A percentile compares a stretch with the other conserved stretches of the same genome.
Evolutionary conservation across 2,329 filamentous ascomycete genomes (phyloP).

Genomic region (Cladosporium sp.): DNA sequence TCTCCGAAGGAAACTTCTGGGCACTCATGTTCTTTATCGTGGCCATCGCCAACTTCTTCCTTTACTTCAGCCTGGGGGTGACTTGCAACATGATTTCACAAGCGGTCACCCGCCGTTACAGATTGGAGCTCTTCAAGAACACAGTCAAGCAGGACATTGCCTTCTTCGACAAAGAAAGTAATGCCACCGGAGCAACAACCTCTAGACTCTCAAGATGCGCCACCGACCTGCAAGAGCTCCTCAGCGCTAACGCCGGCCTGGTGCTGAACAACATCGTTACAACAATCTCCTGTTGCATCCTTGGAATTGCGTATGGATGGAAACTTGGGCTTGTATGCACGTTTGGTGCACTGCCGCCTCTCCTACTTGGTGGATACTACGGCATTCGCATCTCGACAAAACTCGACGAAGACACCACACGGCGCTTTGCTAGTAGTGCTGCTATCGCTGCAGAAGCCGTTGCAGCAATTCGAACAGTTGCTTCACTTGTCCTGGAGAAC

Average conservation of each 20-base stretch:
- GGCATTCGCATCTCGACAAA: slow-evolving; percentile 32
- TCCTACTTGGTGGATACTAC: slow-evolving; percentile 32
- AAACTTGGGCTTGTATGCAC: slow-evolving; percentile 30
- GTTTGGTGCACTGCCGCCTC: slow-evolving; percentile 30
- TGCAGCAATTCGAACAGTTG: slow-evolving; percentile 31
- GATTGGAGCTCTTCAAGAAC: slow-evolving; percentile 31
- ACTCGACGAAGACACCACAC: slow-evolving; percentile 26
- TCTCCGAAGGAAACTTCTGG: slow-evolving; percentile 46
- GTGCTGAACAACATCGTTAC: slow-evolving; percentile 32
- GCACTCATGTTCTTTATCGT: slow-evolving; percentile 54
- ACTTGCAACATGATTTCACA: slow-evolving; percentile 43
- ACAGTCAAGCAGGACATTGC: slow-evolving; percentile 28
- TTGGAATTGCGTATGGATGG: slow-evolving; percentile 34
- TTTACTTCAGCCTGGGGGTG: slow-evolving; percentile 45
- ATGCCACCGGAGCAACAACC: slow-evolving; percentile 46
- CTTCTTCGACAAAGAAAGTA: slow-evolving; percentile 41
- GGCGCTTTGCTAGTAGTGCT: slow-evolving; percentile 31
- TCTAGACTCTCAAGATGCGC: slow-evolving; percentile 46
- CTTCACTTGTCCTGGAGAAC: slow-evolving; percentile 29
- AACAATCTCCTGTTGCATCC: slow-evolving; percentile 25
- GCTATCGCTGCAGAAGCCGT: slow-evolving; percentile 33
- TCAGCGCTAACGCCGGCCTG: slow-evolving; percentile 42
- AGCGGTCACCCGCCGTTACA: slow-evolving; percentile 34
- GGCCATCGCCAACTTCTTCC: slow-evolving; percentile 42
- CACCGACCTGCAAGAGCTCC: slow-evolving; percentile 46